Percentiles rank a stretch among this genome's conserved stretches.
phyloP scores from a whole-genome alignment of 2,329 filamentous ascomycete genomes.

The Arthrobotrys iridis region DNA sequence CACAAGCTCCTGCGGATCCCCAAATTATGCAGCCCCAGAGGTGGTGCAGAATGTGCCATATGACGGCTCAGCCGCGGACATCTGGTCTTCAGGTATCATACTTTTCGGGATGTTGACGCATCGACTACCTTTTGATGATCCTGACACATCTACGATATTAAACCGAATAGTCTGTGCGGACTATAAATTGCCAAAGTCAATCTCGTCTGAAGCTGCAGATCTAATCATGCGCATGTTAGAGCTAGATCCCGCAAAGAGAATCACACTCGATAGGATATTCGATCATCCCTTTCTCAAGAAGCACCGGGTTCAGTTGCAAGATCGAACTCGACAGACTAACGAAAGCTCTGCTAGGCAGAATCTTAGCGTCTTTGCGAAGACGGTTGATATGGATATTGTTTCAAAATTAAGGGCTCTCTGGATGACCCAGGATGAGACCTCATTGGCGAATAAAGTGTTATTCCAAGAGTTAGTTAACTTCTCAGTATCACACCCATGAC shows the following conservation, averaged over 20 bases:
- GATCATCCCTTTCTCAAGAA: slow-evolving; percentile 76
- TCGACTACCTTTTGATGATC: slow-evolving; percentile 81
- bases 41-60: slow-evolving; percentile 81
- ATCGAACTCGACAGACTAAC: too few species aligned
- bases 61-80: slow-evolving; percentile 84
- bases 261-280: slow-evolving; percentile 84
- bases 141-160: slow-evolving; percentile 72
- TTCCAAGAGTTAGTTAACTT: slow-evolving; percentile 20
- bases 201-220: slow-evolving; percentile 77
- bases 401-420: slow-evolving; percentile 33
- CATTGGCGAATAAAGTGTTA: slow-evolving; percentile 2
- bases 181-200: slow-evolving; percentile 71
- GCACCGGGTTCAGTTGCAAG: too few species aligned
- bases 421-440: slow-evolving; percentile 25
- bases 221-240: slow-evolving; percentile 83
- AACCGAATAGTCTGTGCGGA: slow-evolving; percentile 69
- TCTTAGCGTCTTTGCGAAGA: neutral
- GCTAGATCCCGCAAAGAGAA: slow-evolving; percentile 79
- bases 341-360: neutral
- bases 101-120: slow-evolving; percentile 88
- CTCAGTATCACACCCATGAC: neutral
- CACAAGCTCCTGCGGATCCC: slow-evolving; percentile 91
- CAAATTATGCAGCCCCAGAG: slow-evolving; percentile 95
- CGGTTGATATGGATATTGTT: slow-evolving; percentile 33
- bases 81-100: slow-evolving; percentile 94